Base-by-base conservation (phyloP, 768 basidiomycete genomes). In the Macrolepiota fuliginosa region DNA sequence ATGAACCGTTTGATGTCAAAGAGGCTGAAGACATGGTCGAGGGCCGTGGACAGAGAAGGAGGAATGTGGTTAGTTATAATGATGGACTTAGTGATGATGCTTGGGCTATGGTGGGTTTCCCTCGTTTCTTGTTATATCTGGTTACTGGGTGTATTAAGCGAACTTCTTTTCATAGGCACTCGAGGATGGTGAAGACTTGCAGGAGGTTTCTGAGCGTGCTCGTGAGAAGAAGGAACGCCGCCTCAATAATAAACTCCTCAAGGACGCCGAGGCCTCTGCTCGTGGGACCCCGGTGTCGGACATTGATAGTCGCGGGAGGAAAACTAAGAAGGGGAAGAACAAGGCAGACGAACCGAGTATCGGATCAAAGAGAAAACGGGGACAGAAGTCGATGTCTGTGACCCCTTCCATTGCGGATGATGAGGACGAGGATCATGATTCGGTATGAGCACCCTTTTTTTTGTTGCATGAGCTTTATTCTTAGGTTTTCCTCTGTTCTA, bases 71-170 rank as follows among this genome's bases (percentile, higher is more conserved):
- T 63, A 89, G 86, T 70, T 98, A 98, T 70, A 96, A 90, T 62
- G 96, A 98, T 70, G 95, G 95, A 15, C 80, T 98, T 59, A 90
- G 87, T 56, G 96, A 98, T 66, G 96, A 97, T 69, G 89, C 95
- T 66, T 97, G 94, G 90, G 86, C 93, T 35, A 82, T 91, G 82
- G 89, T 89, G 70, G 62, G 82, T 78, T 22, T 37, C 53, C 24
- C 60, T 37, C 42, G 15, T 29, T 19, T 47, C 29, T 29, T 52
- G 35, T 22, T 47, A 24, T 32, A 24, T 40, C n/a, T 19, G 42
- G 29, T 32, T 7, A 12, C 47, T 35, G 24, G 37, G 52, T 27
- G 47, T 12, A 37, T 51, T 54, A 36, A 27, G 51, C 45, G 10
- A 40, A 7, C 29, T 7, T 32, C 3, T 29, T 40, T 45, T 52